phyloP scores from a whole-genome alignment of 208 protist species.

The Crithidia expoeki region DNA sequence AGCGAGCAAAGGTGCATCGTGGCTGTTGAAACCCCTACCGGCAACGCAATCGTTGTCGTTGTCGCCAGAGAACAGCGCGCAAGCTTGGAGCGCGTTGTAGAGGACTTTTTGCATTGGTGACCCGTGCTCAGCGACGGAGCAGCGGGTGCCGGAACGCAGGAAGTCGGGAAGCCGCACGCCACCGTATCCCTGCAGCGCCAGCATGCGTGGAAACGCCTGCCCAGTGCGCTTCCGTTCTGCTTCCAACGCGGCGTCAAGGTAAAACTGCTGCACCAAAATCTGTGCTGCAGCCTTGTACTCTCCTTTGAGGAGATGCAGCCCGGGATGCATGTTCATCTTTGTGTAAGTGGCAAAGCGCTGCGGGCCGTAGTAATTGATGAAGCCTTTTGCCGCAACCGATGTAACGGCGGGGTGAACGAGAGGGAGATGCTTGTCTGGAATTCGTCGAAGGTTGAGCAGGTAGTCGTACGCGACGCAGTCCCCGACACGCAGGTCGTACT shows the following conservation, averaged over 20 bases:
- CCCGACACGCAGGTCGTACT: conserved; percentile 60
- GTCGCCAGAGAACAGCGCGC: conserved; percentile 47
- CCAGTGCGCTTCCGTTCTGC: conserved; percentile 66
- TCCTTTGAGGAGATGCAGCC: conserved; percentile 80
- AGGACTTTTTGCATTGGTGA: conserved; percentile 80
- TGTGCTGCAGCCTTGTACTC: conserved; percentile 83
- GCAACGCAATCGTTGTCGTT: conserved; percentile 4
- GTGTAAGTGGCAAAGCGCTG: conserved; percentile 82
- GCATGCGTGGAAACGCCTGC: conserved; percentile 47
- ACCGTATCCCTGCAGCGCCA: conserved; percentile 38
- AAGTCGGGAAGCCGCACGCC: conserved; percentile 63
- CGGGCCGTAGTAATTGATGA: conserved; percentile 91
- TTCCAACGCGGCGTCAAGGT: conserved; percentile 71
- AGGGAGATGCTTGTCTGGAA: conserved; percentile 62
- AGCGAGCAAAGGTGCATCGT: not conserved
- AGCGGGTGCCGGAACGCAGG: conserved; percentile 28
- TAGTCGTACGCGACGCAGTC: conserved; percentile 80
- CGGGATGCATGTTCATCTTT: conserved; percentile 86
- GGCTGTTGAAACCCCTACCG: conserved; percentile 7
- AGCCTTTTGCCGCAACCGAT: conserved; percentile 72
- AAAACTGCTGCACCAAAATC: conserved; percentile 90
- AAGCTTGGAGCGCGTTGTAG: conserved; percentile 80
- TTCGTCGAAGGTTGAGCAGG: conserved; percentile 64
- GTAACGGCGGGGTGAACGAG: conserved; percentile 68
- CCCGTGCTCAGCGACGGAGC: conserved; percentile 65